Conservation (phyloP, 164 flowering plant genomes). For the Vitis riparia region DNA sequence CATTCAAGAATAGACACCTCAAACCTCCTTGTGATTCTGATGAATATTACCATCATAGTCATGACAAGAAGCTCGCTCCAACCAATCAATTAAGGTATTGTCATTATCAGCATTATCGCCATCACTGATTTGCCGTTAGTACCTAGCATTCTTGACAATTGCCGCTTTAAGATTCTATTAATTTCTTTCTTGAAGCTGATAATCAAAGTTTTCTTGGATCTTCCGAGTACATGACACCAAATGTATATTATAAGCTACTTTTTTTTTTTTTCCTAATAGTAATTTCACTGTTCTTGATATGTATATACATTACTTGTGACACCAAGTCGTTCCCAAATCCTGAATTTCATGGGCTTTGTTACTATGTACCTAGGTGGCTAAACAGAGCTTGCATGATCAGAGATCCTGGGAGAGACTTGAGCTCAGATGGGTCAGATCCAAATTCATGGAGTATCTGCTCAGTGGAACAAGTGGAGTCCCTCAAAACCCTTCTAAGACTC, state of each 20-base stretch:
- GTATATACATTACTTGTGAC: no score
- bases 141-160: no score
- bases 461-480: conserved; percentile 37
- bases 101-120: background rate
- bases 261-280: no score
- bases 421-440: conserved; percentile 12
- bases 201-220: no score
- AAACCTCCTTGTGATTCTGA: conserved; percentile 1
- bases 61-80: conserved; percentile 19
- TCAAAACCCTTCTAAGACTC: conserved; percentile 29
- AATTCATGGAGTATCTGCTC: conserved; percentile 34
- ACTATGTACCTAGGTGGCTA: conserved; percentile 24
- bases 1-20: conserved; percentile 22
- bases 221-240: no score
- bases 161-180: no score
- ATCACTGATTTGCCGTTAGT: no score
- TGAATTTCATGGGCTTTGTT: background rate
- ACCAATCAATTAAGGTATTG: conserved; percentile 30
- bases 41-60: conserved; percentile 13
- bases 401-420: conserved; percentile 17
- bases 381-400: conserved; percentile 47
- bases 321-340: no score
- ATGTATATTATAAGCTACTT: no score
- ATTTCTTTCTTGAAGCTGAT: no score
- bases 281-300: no score